Base-by-base conservation (phyloP, 2,329 filamentous ascomycete genomes). In the Claviceps arundinis region DNA sequence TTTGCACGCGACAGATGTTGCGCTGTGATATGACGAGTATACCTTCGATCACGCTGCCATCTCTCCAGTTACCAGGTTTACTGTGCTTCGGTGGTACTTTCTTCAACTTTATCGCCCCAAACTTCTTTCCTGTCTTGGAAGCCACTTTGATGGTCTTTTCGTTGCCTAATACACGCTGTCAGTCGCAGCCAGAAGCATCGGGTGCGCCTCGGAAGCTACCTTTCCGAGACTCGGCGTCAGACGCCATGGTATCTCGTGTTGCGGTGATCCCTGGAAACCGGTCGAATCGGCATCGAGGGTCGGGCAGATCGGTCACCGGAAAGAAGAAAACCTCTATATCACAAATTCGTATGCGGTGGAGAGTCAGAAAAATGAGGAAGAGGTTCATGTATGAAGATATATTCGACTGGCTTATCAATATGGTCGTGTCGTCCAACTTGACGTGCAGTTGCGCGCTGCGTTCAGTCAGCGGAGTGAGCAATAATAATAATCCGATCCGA, bases 21-120 rank as follows among this genome's bases (percentile, higher is more conserved):
- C 1, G 5, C 9, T 26, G 5, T 44, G 42, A 16, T 7, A 24
- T 14, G 19, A 43, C 13, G 6, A 26, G 61, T 71, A 40, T 70
- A 84, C 83, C 80, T 59, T 82, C 80, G 26, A 80, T 69, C 47
- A 84, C 72, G 58, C 73, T 79, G n/a, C 76, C 77, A 59, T 86
- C 83, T 59, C 77, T 79, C 84, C 84, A 87, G 60, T 85, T 86
- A 24, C 84, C 84, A 4, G 82, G 77, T 59, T 84, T 82, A 52
- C 69, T 78, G 52, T 81, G 74, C 64, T 82, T 85, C 0, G 81
- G 80, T 0, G 73, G 67, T 1, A 74, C 66, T 59, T 80, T 84
- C 67, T 82, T 87, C 22, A 87, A 63, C 60, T 82, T 84, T 51
- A 84, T 74, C 5, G 68, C 66, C 40, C 74, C 76, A 45, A 71